Conservation (phyloP, 495 filamentous ascomycete genomes). For the Neurospora cerealis region DNA sequence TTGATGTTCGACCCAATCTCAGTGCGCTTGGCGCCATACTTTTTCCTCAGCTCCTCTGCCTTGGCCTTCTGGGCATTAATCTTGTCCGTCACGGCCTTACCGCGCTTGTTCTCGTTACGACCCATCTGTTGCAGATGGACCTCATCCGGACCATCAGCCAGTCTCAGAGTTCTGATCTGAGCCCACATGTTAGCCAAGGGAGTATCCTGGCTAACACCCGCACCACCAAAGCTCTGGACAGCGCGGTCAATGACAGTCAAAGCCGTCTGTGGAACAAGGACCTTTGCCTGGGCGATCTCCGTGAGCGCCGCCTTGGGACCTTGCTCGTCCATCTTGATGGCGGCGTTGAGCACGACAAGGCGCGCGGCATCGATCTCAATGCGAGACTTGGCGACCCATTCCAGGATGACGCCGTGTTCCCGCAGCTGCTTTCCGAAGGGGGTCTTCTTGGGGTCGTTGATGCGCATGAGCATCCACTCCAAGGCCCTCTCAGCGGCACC, state of each 20-base stretch:
- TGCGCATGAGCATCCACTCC: slow-evolving; percentile 79
- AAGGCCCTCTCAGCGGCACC: slow-evolving; percentile 77
- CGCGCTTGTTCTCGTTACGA: slow-evolving; percentile 66
- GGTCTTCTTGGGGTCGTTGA: slow-evolving; percentile 80
- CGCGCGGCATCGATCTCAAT: slow-evolving; percentile 86
- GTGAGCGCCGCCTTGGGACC: slow-evolving; percentile 71
- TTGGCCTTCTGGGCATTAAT: slow-evolving; percentile 54
- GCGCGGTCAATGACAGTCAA: slow-evolving; percentile 78
- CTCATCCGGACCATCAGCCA: slow-evolving; percentile 90
- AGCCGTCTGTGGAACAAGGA: slow-evolving; percentile 68
- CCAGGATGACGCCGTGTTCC: slow-evolving; percentile 82
- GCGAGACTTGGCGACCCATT: slow-evolving; percentile 85
- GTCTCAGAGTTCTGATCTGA: slow-evolving; percentile 64
- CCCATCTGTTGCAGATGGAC: slow-evolving; percentile 89
- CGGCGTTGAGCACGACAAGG: slow-evolving; percentile 78
- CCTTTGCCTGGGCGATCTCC: slow-evolving; percentile 83
- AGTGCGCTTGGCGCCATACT: slow-evolving; percentile 42
- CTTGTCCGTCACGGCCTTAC: slow-evolving; percentile 51
- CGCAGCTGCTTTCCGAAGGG: slow-evolving; percentile 73
- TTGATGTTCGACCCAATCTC: slow-evolving; percentile 43
- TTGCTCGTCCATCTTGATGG: slow-evolving; percentile 76
- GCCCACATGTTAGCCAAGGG: slow-evolving; percentile 85
- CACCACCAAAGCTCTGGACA: slow-evolving; percentile 76
- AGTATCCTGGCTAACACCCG: slow-evolving; percentile 83
- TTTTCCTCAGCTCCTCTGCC: slow-evolving; percentile 54